Conservation (phyloP, 202 grass and related monocot species). For the Setaria italica region DNA sequence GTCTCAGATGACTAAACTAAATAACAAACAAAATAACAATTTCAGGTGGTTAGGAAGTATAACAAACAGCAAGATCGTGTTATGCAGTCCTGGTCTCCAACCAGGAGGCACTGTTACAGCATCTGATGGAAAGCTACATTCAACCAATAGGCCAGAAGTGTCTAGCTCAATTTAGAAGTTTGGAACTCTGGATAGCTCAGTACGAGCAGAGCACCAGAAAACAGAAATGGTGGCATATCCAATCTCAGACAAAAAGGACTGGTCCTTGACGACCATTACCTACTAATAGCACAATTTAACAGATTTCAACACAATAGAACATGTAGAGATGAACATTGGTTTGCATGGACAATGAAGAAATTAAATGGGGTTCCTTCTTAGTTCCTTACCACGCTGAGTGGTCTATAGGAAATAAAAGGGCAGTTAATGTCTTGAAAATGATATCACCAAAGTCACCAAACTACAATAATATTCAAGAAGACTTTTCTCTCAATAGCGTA, state of each 20-base stretch:
- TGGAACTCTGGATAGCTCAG: constrained; percentile 16
- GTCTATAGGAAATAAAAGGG: background rate
- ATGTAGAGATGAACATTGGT: background rate
- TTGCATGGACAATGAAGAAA: constrained; percentile 3
- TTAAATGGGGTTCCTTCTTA: constrained; percentile 13
- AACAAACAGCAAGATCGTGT: constrained; percentile 23
- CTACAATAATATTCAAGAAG: constrained; percentile 17
- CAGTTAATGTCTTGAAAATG: constrained; percentile 5
- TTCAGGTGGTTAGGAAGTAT: constrained; percentile 9
- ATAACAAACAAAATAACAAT: constrained; percentile 26
- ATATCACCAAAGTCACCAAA: constrained; percentile 14
- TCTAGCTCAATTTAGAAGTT: background rate
- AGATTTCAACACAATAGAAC: background rate
- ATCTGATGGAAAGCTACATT: constrained; percentile 41
- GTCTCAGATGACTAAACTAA: background rate
- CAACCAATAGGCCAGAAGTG: constrained; percentile 30
- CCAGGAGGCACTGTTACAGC: constrained; percentile 20
- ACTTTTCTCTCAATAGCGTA: background rate
- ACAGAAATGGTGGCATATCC: background rate
- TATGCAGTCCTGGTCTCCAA: constrained; percentile 33
- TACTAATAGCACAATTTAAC: background rate
- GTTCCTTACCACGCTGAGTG: background rate
- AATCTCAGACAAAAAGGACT: constrained; percentile 6
- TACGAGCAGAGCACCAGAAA: constrained; percentile 36
- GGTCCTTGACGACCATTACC: background rate